Evolutionary conservation across 2,329 filamentous ascomycete species (phyloP).

Genomic region (Pleomassaria siparia): DNA sequence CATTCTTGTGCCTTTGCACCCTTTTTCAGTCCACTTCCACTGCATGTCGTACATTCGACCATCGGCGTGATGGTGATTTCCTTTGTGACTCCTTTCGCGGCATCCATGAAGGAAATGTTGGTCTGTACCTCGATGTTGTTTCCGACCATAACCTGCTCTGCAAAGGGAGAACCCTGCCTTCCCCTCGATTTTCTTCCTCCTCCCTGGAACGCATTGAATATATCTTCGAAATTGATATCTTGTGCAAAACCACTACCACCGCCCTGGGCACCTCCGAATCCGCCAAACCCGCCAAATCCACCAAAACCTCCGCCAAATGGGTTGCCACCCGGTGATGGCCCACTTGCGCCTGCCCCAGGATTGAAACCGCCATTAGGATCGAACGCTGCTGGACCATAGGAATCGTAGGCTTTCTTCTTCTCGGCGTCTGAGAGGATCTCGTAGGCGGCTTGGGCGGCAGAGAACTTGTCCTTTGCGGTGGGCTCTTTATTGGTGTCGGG

Average conservation of each 20-base stretch:
- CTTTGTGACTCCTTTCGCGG: conserved; percentile 86
- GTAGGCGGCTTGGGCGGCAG: conserved; percentile 90
- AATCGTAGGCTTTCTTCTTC: conserved; percentile 90
- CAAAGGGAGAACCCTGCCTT: conserved; percentile 67
- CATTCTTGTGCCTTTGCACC: conserved; percentile 75
- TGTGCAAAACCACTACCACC: conserved; percentile 70
- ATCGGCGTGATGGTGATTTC: conserved; percentile 85
- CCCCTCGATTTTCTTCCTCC: conserved; percentile 53
- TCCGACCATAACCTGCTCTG: conserved; percentile 82
- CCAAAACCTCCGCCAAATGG: conserved; percentile 54
- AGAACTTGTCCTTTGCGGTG: conserved; percentile 90
- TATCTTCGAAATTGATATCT: conserved; percentile 93
- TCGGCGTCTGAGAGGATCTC: conserved; percentile 89
- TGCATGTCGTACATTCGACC: conserved; percentile 78
- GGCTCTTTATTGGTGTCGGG: conserved; percentile 97
- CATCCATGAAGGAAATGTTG: conserved; percentile 93
- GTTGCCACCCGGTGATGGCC: conserved; percentile 64
- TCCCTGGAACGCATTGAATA: conserved; percentile 84
- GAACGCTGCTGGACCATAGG: conserved; percentile 80
- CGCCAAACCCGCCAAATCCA: conserved; percentile 54
- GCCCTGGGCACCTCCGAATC: conserved; percentile 53
- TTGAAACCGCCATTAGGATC: conserved; percentile 74
- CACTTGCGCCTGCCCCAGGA: conserved; percentile 63
- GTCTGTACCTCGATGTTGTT: conserved; percentile 95
- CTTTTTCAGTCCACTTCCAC: conserved; percentile 79